Percentiles rank a stretch among this genome's conserved stretches.
Conservation (phyloP, 805 yeast genomes). For the Myxozyma vanderwaltii region DNA sequence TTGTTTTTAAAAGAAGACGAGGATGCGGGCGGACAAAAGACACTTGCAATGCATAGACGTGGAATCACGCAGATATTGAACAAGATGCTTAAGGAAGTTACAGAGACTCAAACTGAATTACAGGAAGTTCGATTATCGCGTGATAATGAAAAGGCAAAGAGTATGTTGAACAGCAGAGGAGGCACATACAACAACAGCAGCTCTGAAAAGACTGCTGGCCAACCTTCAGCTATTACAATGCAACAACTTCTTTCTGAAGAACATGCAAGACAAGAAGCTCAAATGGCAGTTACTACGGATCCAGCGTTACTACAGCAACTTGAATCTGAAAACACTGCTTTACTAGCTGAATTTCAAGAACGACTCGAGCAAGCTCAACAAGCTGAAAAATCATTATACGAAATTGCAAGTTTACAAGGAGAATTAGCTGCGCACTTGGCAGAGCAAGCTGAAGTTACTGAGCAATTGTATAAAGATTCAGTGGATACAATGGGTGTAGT, state of each 20-base stretch:
- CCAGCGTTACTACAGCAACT: constrained; percentile 39
- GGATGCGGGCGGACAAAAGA: constrained; percentile 28
- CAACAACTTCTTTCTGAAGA: constrained; percentile 2
- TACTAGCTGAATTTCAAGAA: constrained; percentile 44
- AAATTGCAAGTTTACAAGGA: constrained; percentile 71
- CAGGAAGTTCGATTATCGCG: constrained; percentile 43
- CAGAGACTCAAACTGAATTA: constrained; percentile 42
- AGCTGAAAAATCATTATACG: constrained; percentile 50
- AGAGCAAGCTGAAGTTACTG: constrained; percentile 70
- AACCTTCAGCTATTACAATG: constrained; percentile 4
- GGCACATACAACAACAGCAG: not conserved
- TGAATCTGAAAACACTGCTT: constrained; percentile 42
- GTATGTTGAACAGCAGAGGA: constrained; percentile 21
- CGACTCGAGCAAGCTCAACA: constrained; percentile 44
- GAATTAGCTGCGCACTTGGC: constrained; percentile 74
- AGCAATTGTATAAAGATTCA: constrained; percentile 64
- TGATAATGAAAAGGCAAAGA: constrained; percentile 37
- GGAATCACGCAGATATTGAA: constrained; percentile 46
- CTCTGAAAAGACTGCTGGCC: not conserved
- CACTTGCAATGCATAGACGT: constrained; percentile 41
- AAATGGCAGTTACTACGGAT: not conserved
- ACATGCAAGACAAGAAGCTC: not conserved
- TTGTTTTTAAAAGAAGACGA: constrained; percentile 31
- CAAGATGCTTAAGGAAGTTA: constrained; percentile 38
- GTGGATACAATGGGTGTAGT: constrained; percentile 67